Base-by-base conservation (phyloP, 2,329 filamentous ascomycete genomes). In the Torrubiellomyces zombiae region DNA sequence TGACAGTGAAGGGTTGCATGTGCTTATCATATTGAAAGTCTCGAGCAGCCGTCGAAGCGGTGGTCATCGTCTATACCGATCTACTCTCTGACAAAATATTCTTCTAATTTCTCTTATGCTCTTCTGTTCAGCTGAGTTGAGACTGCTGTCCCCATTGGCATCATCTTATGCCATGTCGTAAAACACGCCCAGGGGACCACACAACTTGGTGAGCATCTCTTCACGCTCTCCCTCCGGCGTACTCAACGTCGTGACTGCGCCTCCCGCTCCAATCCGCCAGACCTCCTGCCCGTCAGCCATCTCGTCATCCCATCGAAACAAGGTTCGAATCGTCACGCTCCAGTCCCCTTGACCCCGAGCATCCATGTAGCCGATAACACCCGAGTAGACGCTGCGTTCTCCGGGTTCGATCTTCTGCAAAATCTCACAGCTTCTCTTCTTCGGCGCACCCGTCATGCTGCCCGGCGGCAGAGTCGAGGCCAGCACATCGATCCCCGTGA, bases 381-480 rank as follows among this genome's bases (percentile, higher is more conserved):
- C 83, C 6, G 81, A 81, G 51, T 94, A 94, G 25, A 94, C 51
- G 16, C 81, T 74, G 25, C 86, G 60, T 37, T 73, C 65, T 11
- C 50, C 52, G 18, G 23, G 37, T 49, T 93, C 85, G 20, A 93
- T 62, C 4, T 60, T 53, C 30, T 63, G 60, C 12, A 95, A 57
- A 23, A 94, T 65, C 55, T 92, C 75, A 47, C 86, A 94, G 34
- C 78, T 86, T 23, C 86, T 67, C 51, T 86, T 85, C 58, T 95
- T 95, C 0, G 86, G 89, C 1, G 86, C 86, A 6, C 89, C 89
- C 2, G 86, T 95, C 89, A 95, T 95, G 40, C 78, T 86, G 0
- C 89, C 86, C 0, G 89, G 83, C 0, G 89, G 86, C 1, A 95
- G 60, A 23, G 74, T 78, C 6, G 72, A 64, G 0, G 76, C 68